Evolutionary conservation across 345 rosid genomes (phyloP).

Genomic region (Barbarea vulgaris): DNA sequence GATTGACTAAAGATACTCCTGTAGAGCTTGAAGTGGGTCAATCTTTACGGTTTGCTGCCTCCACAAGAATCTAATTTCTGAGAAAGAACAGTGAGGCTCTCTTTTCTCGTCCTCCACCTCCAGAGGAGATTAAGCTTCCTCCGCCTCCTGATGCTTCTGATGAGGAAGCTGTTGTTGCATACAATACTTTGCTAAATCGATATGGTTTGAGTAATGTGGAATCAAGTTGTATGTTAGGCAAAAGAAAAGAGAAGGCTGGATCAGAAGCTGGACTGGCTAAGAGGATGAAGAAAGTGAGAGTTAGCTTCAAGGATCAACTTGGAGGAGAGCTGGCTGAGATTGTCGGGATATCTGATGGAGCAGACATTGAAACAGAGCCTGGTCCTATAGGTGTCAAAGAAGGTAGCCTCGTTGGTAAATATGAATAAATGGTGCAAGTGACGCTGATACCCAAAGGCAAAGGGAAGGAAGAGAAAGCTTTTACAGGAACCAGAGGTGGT

Average conservation of each 20-base stretch:
- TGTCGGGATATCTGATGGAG: constrained; percentile 94
- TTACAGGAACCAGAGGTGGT: constrained; percentile 44
- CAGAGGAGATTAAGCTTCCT: constrained; percentile 69
- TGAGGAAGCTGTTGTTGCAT: constrained; percentile 81
- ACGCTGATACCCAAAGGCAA: constrained; percentile 77
- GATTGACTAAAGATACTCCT: constrained; percentile 71
- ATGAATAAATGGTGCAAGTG: constrained; percentile 78
- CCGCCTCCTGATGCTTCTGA: constrained; percentile 81
- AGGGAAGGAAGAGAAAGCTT: constrained; percentile 51
- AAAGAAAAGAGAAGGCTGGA: too few species aligned
- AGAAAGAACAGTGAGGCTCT: constrained; percentile 87
- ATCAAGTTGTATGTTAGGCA: constrained; percentile 32
- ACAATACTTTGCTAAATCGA: constrained; percentile 83
- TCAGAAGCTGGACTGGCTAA: constrained; percentile 65
- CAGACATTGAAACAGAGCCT: constrained; percentile 93
- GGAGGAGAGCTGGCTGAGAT: constrained; percentile 92
- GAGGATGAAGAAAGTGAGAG: constrained; percentile 63
- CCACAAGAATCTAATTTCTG: constrained; percentile 78
- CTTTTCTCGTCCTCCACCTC: constrained; percentile 63
- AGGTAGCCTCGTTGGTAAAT: constrained; percentile 95
- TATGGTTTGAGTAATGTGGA: constrained; percentile 58
- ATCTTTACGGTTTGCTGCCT: constrained; percentile 89
- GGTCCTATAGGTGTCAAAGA: constrained; percentile 87
- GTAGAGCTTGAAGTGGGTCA: constrained; percentile 89
- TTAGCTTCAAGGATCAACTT: constrained; percentile 75